These are phyloP conservation scores for Flammula alnicola DNA, from an alignment of 1,284 basidiomycete species.

Conservation along the genomic window DNA sequence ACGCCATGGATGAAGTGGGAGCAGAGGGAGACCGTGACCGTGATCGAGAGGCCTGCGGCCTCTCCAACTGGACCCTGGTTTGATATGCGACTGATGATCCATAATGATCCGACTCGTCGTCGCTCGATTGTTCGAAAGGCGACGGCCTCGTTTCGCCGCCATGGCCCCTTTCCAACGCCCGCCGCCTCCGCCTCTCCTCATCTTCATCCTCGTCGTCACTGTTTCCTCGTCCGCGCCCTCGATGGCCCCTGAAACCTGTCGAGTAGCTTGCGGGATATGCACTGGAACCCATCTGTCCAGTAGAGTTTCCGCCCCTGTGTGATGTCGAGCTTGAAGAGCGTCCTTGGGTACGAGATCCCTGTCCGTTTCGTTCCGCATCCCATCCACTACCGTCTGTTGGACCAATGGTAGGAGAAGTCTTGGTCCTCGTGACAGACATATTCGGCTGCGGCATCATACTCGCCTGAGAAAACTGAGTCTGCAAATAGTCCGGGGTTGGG, in stretches of 20 bases:
- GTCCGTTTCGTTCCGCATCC: not conserved
- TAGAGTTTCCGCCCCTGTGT: not conserved
- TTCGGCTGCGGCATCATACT: not conserved
- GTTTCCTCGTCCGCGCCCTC: slow-evolving; percentile 18
- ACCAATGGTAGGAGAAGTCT: not conserved
- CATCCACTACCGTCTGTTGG: not conserved
- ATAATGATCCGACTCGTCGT: slow-evolving; percentile 16
- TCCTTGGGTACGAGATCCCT: too few relatives aligned
- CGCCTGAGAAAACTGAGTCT: not conserved
- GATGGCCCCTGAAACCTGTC: slow-evolving; percentile 3
- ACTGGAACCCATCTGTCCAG: not conserved
- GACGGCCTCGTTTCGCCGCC: slow-evolving; percentile 15
- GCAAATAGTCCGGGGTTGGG: not conserved
- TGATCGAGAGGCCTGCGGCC: slow-evolving; percentile 4
- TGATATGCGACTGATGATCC: slow-evolving; percentile 1
- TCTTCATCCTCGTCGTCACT: slow-evolving; percentile 32
- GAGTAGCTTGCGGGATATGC: slow-evolving; percentile 6
- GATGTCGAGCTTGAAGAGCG: not conserved
- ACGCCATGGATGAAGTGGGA: too few relatives aligned
- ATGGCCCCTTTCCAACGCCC: slow-evolving; percentile 23
- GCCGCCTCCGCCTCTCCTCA: slow-evolving; percentile 40
- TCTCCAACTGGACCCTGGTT: slow-evolving; percentile 3
- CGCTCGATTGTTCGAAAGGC: slow-evolving; percentile 36
- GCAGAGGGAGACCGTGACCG: slow-evolving; percentile 6
- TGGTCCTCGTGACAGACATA: too few relatives aligned